Evolutionary conservation across 2,329 filamentous ascomycete genomes (phyloP).

Genomic region (Aspergillus amoenus): DNA sequence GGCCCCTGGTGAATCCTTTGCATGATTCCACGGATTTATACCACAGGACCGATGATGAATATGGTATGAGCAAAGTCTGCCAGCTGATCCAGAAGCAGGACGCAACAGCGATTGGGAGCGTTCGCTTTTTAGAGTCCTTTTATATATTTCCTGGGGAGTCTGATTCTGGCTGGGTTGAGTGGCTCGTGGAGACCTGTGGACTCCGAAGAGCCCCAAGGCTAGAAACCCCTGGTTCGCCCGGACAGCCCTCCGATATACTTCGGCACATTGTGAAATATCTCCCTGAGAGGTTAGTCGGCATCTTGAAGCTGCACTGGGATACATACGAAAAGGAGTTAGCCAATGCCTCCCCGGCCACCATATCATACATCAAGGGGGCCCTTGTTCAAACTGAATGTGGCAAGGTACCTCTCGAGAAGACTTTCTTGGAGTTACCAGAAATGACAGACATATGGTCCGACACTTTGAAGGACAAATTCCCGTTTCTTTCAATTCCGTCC

Average conservation of each 20-base stretch:
- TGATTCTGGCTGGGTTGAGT: not conserved
- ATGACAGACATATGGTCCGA: not conserved
- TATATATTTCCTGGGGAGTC: not conserved
- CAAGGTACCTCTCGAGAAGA: not conserved
- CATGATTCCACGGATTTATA: not conserved
- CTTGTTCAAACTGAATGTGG: not conserved
- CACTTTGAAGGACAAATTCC: not conserved
- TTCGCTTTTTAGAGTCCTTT: not conserved
- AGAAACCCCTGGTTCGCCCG: not conserved
- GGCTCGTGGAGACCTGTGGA: not conserved
- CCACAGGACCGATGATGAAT: not conserved
- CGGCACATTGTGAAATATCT: not conserved
- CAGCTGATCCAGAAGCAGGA: not conserved
- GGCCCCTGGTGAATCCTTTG: not conserved
- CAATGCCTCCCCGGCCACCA: not conserved
- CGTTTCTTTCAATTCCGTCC: not conserved
- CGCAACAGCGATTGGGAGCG: no score
- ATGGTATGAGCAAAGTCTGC: not conserved
- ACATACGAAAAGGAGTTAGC: not conserved
- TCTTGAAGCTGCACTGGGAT: not conserved
- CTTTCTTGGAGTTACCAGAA: not conserved
- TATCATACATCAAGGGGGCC: not conserved
- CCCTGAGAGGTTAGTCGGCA: not conserved
- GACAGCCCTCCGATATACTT: not conserved
- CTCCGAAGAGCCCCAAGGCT: not conserved